Percentiles rank a stretch among this genome's conserved stretches.
Evolutionary conservation across 768 basidiomycete genomes (phyloP).

Genomic region (Serendipita sp.): DNA sequence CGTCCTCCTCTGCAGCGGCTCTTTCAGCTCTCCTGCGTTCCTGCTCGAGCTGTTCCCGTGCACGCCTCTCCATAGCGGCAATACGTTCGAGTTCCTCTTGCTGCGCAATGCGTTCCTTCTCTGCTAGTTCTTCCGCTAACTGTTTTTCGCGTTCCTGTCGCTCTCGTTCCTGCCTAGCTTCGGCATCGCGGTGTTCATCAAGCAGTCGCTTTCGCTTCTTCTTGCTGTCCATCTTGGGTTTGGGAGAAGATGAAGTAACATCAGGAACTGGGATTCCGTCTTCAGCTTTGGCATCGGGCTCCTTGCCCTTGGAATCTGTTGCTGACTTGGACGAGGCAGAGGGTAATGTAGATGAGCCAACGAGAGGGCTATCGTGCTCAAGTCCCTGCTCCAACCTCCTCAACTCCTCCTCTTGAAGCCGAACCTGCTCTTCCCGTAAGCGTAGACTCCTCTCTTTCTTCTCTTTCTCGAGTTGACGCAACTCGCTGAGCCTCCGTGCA

Average conservation of each 20-base stretch:
- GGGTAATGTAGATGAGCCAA: too few relatives aligned
- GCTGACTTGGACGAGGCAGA: too few relatives aligned
- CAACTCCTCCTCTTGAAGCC: background rate
- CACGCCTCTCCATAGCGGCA: conserved; percentile 27
- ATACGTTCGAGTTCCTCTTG: conserved; percentile 3
- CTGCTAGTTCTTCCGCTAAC: conserved; percentile 24
- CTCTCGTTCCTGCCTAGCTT: background rate
- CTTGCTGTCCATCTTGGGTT: background rate
- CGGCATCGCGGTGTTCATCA: background rate
- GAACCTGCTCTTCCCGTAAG: background rate
- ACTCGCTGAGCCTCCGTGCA: background rate
- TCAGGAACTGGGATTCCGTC: too few relatives aligned
- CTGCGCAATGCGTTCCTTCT: background rate
- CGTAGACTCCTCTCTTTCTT: background rate
- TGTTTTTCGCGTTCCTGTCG: conserved; percentile 33
- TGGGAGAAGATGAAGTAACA: too few relatives aligned
- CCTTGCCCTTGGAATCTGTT: too few relatives aligned
- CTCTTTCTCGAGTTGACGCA: background rate
- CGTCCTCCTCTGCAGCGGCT: background rate
- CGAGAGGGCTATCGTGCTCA: background rate
- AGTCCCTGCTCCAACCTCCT: background rate
- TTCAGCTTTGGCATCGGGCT: too few relatives aligned
- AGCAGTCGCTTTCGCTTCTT: background rate
- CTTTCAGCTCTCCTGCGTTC: background rate
- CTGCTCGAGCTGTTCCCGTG: background rate